Base-by-base conservation (phyloP, 306 rosid genomes). In the Urtica urens region DNA sequence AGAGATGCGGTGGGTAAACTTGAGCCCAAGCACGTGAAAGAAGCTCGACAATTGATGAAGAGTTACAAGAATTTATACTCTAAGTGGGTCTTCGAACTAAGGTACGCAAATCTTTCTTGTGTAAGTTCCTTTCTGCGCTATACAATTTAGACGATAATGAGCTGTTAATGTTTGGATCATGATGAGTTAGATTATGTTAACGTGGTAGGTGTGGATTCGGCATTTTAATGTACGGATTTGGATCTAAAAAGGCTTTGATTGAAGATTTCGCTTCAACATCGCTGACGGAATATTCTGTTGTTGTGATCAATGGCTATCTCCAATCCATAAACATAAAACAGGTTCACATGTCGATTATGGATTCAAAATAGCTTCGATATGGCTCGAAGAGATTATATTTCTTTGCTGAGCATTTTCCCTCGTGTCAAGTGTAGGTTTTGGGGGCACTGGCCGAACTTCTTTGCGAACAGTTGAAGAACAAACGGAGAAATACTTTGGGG, bases 141-240 rank as follows among this genome's bases (percentile, higher is more conserved):
- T n/a, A n/a, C n/a, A n/a, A n/a, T n/a, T n/a, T n/a, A n/a, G n/a
- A n/a, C n/a, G n/a, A n/a, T n/a, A n/a, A n/a, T n/a, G n/a, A n/a
- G n/a, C n/a, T n/a, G n/a, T n/a, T n/a, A 44, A n/a, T 44, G 14
- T 12, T 23, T 54, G 23, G 63, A 8, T 38, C 27, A 13, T 27
- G 23, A 14, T 7, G 19, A 19, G 25, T 16, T 38, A 22, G 23
- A 23, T 46, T 23, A 40, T 3, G 20, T 16, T 13, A 54, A 46
- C 29, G 38, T 45, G 4, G 5, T 55, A 84, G 97, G 51, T 84
- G 78, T 54, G 92, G 87, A 41, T 80, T 81, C 41, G 78, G 78
- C 31, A 82, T 90, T 67, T 67, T 84, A 14, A 85, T 84, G 92
- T 90, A 84, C 72, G 95, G 94, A 54, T 90, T 84, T 77, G 97